Base-by-base conservation (phyloP, 2,329 filamentous ascomycete genomes). In the Pseudogymnoascus sp. region DNA sequence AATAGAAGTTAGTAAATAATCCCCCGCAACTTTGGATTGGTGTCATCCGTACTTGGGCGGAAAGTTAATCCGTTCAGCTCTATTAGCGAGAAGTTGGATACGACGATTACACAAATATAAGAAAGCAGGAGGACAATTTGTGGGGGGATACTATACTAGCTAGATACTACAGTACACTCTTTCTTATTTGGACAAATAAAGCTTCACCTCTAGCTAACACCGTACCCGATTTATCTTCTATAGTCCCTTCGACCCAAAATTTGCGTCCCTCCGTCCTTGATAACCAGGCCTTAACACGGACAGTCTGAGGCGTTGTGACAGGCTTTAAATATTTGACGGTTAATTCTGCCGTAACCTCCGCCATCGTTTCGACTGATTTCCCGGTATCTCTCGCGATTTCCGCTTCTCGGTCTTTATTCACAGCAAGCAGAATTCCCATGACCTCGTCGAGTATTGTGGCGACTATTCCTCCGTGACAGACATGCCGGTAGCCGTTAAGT, bases 291-390 rank as follows among this genome's bases (percentile, higher is more conserved):
- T 21, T 61, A 5, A 63, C 62, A 5, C 43, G 18, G 7, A 63
- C 62, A n/a, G 14, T 63, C 33, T 61, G 62, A 16, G 59, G 62
- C n/a, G 62, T 63, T 18, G 31, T 7, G 35, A 61, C 59, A 2
- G 59, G 25, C 59, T 61, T 61, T 12, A 61, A 28, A 41, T 63
- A 63, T 37, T 49, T 63, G 28, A 61, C n/a, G 8, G 38, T 63
- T 49, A 63, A 61, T 31, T 63, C 35, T 37, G 59, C 62, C 28
- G 62, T 63, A 9, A 63, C 41, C 21, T 41, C 61, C 2, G 11
- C 14, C 31, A 59, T 59, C 21, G 2, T 12, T 37, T 59, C 55
- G 55, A 25, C 35, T 23, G 9, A 5, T 37, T 5, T 16, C 7
- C 8, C 31, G 7, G 55, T 37, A 37, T 16, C 21, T 18, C 16